Percentiles rank a stretch among this genome's conserved stretches.
Evolutionary conservation across 192 early-diverging fungal species (phyloP).

Genomic region (Nowakowskiella sp.): DNA sequence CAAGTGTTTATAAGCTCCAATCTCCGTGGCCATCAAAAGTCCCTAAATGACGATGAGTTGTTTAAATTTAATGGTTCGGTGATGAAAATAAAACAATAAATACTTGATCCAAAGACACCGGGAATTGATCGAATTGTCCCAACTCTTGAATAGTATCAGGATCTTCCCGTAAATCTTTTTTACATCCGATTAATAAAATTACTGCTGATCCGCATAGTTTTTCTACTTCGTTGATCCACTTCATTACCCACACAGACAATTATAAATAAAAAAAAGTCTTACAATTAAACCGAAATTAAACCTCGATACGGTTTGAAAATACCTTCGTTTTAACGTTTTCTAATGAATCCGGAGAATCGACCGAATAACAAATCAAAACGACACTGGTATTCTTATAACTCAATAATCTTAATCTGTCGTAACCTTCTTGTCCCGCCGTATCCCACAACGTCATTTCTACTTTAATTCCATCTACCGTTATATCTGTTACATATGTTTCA

Average conservation of each 20-base stretch:
- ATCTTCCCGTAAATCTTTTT: conserved; percentile 28
- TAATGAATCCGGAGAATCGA: conserved; percentile 7
- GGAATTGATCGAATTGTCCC: background rate
- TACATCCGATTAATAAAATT: conserved; percentile 23
- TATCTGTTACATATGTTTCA: conserved; percentile 58
- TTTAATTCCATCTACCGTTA: conserved; percentile 42
- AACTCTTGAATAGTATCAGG: conserved; percentile 19
- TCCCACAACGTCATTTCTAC: conserved; percentile 67
- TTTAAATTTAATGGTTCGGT: background rate
- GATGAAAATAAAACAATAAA: background rate
- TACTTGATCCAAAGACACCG: background rate
- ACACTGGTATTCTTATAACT: conserved; percentile 63
- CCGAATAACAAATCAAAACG: conserved; percentile 59
- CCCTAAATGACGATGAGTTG: background rate
- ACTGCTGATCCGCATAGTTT: conserved; percentile 13
- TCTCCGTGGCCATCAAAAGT: background rate
- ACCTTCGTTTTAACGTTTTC: conserved; percentile 7
- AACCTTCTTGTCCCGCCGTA: conserved; percentile 69
- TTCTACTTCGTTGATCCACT: conserved; percentile 7
- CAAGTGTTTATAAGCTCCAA: conserved; percentile 18
- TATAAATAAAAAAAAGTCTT: background rate
- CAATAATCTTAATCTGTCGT: conserved; percentile 59
- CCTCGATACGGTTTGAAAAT: background rate
- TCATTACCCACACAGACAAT: too few relatives aligned
- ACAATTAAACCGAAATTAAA: background rate